Evolutionary conservation across 495 filamentous ascomycete species (phyloP), one percentile per base, ranked within the genome.

Genomic region (Hypoxylon rickii): DNA sequence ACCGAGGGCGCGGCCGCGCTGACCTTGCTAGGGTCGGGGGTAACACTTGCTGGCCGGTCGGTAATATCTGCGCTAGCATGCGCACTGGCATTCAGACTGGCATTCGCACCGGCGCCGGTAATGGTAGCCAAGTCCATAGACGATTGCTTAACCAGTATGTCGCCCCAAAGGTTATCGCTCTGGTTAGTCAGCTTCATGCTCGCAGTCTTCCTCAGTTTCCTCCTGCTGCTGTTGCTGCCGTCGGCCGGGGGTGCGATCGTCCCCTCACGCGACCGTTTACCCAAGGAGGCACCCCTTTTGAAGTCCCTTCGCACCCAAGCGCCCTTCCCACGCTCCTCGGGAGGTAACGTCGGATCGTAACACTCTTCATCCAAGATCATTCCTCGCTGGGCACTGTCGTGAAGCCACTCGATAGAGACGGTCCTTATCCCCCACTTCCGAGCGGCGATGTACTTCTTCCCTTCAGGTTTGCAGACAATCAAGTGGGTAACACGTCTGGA

Each of bases 381-480:
- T n/a, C 94, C 95, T 47, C 94, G 84, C 61, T 89, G 85, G 46
- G 94, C 58, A 64, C 92, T 92, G 53, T 97, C 86, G 19, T 82
- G 72, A 38, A 97, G 79, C 94, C 94, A 98, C 68, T 96, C 88
- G 26, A 85, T 64, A 2, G 85, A 82, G 19, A 97, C 89, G 22
- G 90, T 83, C 17, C 81, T 85, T 58, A 96, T 81, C 39, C 79
- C 78, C 89, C 92, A 97, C 59, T 78, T 77, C 50, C 78, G 83
- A 8, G 95, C 93, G 55, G 90, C 89, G 37, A 85, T 83, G 63
- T 95, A 98, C 69, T 98, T 98, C 32, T 87, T 84, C 8, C 95
- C 93, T 40, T 86, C 82, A 11, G 93, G 82, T 47, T 79, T 82
- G 47, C 80, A 81, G 31, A 91, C 90, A 55, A 98, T 85, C 16